Conservation (phyloP, 2,329 filamentous ascomycete genomes). For the Trichoderma koningii region DNA sequence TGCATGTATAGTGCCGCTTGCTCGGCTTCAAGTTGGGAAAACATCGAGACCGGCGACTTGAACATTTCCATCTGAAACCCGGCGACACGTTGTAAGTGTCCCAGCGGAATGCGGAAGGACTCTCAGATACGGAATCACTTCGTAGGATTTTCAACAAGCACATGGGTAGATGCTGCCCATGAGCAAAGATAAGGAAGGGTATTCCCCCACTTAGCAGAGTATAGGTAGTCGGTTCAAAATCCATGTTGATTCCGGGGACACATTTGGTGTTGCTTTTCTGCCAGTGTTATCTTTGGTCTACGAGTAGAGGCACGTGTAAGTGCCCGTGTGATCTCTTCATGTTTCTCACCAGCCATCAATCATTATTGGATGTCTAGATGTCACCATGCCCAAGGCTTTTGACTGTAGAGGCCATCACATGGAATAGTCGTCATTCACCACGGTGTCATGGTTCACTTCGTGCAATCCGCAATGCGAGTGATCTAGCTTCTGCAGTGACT, state of each 20-base stretch:
- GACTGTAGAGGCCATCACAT: background rate
- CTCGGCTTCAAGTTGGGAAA: background rate
- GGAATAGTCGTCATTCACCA: background rate
- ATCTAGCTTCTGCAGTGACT: background rate
- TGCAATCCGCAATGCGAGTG: background rate
- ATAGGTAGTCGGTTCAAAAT: background rate
- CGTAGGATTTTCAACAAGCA: background rate
- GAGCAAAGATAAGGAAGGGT: background rate
- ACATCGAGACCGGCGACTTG: background rate
- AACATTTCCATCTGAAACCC: background rate
- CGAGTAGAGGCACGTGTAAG: background rate
- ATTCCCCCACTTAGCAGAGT: constrained; percentile 2
- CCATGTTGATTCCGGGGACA: background rate
- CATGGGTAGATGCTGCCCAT: background rate
- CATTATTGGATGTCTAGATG: background rate
- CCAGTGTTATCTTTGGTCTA: background rate
- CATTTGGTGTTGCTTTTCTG: background rate
- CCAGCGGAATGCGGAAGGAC: background rate
- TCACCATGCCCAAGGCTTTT: constrained; percentile 21
- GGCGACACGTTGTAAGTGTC: background rate
- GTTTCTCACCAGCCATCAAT: background rate
- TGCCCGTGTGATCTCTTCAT: background rate
- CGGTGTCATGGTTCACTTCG: background rate
- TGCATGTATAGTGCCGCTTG: background rate
- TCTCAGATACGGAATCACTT: no score